Evolutionary conservation across 1,284 basidiomycete genomes (phyloP), one percentile per base, ranked within the genome.

Genomic region (Lentinus polychrous): DNA sequence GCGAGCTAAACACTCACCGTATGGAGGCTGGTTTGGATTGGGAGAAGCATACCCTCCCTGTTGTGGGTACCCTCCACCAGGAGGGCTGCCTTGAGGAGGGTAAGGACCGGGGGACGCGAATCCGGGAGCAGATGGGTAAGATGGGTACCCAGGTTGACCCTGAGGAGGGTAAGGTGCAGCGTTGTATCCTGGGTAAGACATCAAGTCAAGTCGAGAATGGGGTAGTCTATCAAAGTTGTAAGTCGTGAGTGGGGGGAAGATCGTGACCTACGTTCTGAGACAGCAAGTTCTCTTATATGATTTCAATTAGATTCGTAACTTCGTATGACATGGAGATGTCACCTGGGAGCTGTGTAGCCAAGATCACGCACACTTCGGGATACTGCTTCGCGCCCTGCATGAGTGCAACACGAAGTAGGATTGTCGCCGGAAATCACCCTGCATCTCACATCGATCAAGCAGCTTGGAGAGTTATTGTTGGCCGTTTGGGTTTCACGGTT

Each of bases 121-220:
- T 18, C 42, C 42, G 31, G 20, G 24, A 15, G 42, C 42, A 23
- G 11, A 12, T 3, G 22, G 22, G n/a, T 43, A 43, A n/a, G 42
- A 14, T 10, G 27, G 27, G 10, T 27, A 27, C 10, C 27, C 27
- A 37, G 35, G 35, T 15, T n/a, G 35, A 22, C 8, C 39, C 39
- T 40, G 39, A 20, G 39, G 39, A 20, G 39, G 39, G 39, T 40
- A 40, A 17, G 39, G 20, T 7, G 17, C 43, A 18, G 43, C 2
- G 27, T 31, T 45, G 22, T 45, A 45, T 10, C 31, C 12, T 22
- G 43, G 32, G 33, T 45, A 45, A n/a, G 43, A 34, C 43, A 45
- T 45, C 17, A 27, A 10, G 27, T 27, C 27, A 27, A 27, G 22
- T 41, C 14, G 39, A 10, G 12, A 14, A 7, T 41, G n/a, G 7